A percentile compares a stretch with the other conserved stretches of the same genome.
Conservation (phyloP, 2,329 filamentous ascomycete genomes). For the Botrytis galanthina region DNA sequence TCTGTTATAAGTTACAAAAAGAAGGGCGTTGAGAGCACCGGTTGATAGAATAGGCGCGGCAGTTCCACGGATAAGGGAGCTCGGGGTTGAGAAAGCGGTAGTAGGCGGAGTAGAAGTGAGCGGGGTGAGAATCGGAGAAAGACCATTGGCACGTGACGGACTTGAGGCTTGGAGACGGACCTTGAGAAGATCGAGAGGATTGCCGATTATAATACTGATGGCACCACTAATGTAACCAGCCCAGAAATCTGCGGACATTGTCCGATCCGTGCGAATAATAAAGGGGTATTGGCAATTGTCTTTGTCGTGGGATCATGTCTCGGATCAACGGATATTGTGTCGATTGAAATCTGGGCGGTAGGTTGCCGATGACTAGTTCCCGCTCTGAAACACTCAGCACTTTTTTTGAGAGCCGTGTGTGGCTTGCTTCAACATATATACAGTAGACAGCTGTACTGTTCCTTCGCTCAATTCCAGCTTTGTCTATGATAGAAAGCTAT, state of each 20-base stretch:
- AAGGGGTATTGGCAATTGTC: background rate
- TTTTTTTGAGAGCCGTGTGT: background rate
- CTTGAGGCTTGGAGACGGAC: slow-evolving; percentile 72
- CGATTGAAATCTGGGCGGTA: background rate
- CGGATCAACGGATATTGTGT: background rate
- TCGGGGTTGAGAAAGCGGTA: slow-evolving; percentile 41
- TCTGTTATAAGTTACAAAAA: slow-evolving; percentile 89
- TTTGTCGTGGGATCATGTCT: slow-evolving; percentile 9
- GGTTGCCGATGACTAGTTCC: background rate
- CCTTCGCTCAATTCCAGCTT: background rate
- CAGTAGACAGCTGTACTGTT: background rate
- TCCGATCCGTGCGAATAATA: slow-evolving; percentile 1
- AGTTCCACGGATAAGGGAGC: slow-evolving; percentile 58
- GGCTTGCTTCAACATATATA: background rate
- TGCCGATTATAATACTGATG: slow-evolving; percentile 82
- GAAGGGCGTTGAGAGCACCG: slow-evolving; percentile 83
- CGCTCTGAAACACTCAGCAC: background rate
- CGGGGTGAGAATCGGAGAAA: slow-evolving; percentile 10
- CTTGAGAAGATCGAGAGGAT: slow-evolving; percentile 78
- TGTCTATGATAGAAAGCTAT: background rate
- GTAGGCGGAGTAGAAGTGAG: slow-evolving; percentile 27
- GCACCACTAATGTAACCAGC: slow-evolving; percentile 87
- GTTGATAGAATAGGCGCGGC: slow-evolving; percentile 87
- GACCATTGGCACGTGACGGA: slow-evolving; percentile 17
- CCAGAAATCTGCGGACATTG: slow-evolving; percentile 74